Base-by-base conservation (phyloP, 139 green algal genomes). In the Yamagishiella unicocca region DNA sequence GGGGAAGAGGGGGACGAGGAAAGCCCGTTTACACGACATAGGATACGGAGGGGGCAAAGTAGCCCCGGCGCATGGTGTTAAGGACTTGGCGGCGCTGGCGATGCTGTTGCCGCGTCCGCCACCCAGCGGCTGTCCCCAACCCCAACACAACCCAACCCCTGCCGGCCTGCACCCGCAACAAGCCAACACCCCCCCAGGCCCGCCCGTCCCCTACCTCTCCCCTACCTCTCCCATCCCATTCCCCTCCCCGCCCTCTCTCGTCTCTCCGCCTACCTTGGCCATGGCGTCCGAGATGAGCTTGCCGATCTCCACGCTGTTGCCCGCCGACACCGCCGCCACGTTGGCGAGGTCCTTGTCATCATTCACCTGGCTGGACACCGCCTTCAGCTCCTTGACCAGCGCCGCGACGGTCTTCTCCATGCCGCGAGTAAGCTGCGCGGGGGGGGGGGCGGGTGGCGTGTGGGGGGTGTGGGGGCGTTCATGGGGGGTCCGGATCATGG, bases 281-380 rank as follows among this genome's bases (percentile, higher is more conserved):
- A 99, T 99, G 31, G 98, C 98, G 53, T 97, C 94, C 35, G 94
- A 90, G 90, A 99, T 99, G 78, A 99, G 95, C 91, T 98, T 88
- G 54, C 98, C 98, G 45, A 99, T 96, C 87, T 96, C 93, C 53
- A 93, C 82, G 92, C 99, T 99, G 93, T 91, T 88, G 53, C 93
- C 92, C 29, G 97, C 98, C 35, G 97, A 99, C 61, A 99, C 96
- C 22, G 98, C 95, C 19, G 98, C 98, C 45, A 99, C 98, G 85
- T 98, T 97, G 46, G 94, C 94, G 19, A 99, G 91, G 89, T 98
- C 95, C 79, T 93, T 93, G 84, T 95, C 93, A 6, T 35, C n/a
- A 66, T 78, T 64, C 81, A 96, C 97, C 77, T 98, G 95, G 61
- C 93, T 97, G 72, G 92, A 95, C 21, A 98, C 77, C 12, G 86